Evolutionary conservation across 192 early-diverging fungal species (phyloP), one percentile per base, ranked within the genome.

Genomic region (Coemansia sp.): DNA sequence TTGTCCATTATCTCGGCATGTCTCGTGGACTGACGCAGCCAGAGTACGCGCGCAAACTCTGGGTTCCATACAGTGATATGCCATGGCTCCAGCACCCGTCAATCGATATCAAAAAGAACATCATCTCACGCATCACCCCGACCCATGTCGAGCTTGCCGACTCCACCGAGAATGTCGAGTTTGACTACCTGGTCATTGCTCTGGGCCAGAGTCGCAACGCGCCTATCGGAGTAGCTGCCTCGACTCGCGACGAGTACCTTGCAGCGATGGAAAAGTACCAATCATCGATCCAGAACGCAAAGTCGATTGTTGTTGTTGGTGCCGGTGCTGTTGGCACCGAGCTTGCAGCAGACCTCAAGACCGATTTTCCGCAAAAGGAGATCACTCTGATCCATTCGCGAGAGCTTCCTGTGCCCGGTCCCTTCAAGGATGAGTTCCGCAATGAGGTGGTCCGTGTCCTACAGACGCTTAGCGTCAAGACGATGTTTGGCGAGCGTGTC

Each of bases 281-380:
- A 19, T 14, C 4, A 2, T 28, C 30, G 0, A 61, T 93, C 50
- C 59, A 62, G 17, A 58, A 70, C n/a, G 75, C 87, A 7, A 60
- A 82, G 34, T 82, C 76, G 3, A 70, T 90, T n/a, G 59, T 89
- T 3, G 65, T 93, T 11, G 83, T 88, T 33, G 91, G 91, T 14
- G 91, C 84, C 6, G 91, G 91, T 19, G 87, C 88, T 17, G 86
- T 89, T 8, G 93, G 89, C 23, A 65, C 88, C 15, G 91, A 95
- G 67, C 50, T 92, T 44, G 89, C 88, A 0, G 88, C 82, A 0
- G 93, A 95, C 59, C 50, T 82, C 38, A 74, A 74, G 40, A 55
- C 74, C 1, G 74, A 66, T 17, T 76, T 62, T 40, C 70, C 74
- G 11, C 41, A 76, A 1, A 82, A 82, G 40, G 55, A 72, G 2